A percentile compares a stretch with the other conserved stretches of the same genome.
Evolutionary conservation across 2,329 filamentous ascomycete genomes (phyloP).

Genomic region (Coccinonectria pachysandricola): DNA sequence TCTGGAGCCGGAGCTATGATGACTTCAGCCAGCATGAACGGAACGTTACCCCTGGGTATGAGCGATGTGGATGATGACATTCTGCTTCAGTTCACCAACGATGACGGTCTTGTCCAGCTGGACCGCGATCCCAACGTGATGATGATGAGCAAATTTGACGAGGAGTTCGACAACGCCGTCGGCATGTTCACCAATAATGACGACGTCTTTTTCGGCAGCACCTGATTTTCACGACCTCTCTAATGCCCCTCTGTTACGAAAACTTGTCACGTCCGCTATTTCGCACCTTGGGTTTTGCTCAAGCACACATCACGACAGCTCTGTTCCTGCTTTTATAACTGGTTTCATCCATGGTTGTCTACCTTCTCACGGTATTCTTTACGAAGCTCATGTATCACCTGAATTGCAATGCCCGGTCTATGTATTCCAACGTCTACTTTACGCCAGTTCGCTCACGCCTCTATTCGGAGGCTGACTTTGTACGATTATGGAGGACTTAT

Average conservation of each 20-base stretch:
- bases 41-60: constrained; percentile 23
- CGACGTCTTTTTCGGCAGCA: constrained; percentile 41
- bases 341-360: too few relatives aligned
- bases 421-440: too few relatives aligned
- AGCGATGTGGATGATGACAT: constrained; percentile 35
- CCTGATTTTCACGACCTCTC: constrained; percentile 9
- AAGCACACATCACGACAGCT: too few relatives aligned
- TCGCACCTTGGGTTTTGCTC: too few relatives aligned
- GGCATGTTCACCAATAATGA: constrained; percentile 42
- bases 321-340: too few relatives aligned
- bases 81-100: constrained; percentile 31
- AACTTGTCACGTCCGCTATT: too few relatives aligned
- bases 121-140: constrained; percentile 38
- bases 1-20: constrained; percentile 23
- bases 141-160: constrained; percentile 44
- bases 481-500: constrained; percentile 10
- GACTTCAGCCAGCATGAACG: constrained; percentile 23
- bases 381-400: constrained; percentile 18
- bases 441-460: too few relatives aligned
- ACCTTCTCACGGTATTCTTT: constrained; percentile 6
- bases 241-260: constrained; percentile 2
- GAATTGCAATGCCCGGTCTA: too few relatives aligned
- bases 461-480: constrained; percentile 7
- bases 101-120: constrained; percentile 32
- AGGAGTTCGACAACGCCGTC: constrained; percentile 38